Conservation (phyloP, 257 asterid species). For the Plantago major region DNA sequence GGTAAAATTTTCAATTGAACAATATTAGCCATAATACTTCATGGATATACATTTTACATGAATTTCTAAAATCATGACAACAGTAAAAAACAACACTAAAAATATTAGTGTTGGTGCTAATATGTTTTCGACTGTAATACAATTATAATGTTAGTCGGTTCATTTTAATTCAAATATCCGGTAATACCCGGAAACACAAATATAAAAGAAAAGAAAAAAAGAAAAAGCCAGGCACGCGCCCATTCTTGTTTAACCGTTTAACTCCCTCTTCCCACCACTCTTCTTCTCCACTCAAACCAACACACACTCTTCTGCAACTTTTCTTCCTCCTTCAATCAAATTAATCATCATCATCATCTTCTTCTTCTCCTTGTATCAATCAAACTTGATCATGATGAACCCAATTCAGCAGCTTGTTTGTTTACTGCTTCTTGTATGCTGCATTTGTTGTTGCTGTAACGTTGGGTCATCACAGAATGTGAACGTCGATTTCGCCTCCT, state of each 20-base stretch:
- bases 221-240: constrained; percentile 44
- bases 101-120: too few relatives aligned
- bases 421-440: constrained; percentile 26
- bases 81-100: too few relatives aligned
- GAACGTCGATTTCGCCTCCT: constrained; percentile 59
- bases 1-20: too few relatives aligned
- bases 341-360: constrained; percentile 7
- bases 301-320: background rate
- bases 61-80: background rate
- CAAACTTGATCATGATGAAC: constrained; percentile 23
- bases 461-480: constrained; percentile 34
- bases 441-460: background rate
- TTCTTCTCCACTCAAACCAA: constrained; percentile 20
- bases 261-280: constrained; percentile 66
- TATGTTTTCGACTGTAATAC: too few relatives aligned
- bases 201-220: too few relatives aligned
- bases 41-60: too few relatives aligned
- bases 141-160: too few relatives aligned
- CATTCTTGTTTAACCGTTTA: constrained; percentile 61
- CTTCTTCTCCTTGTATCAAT: background rate
- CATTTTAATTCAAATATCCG: too few relatives aligned
- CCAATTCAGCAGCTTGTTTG: constrained; percentile 39
- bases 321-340: constrained; percentile 11
- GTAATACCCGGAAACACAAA: too few relatives aligned
- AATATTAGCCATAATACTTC: too few relatives aligned